Conservation (phyloP, 2,329 filamentous ascomycete species). For the Calonectria pteridis region DNA sequence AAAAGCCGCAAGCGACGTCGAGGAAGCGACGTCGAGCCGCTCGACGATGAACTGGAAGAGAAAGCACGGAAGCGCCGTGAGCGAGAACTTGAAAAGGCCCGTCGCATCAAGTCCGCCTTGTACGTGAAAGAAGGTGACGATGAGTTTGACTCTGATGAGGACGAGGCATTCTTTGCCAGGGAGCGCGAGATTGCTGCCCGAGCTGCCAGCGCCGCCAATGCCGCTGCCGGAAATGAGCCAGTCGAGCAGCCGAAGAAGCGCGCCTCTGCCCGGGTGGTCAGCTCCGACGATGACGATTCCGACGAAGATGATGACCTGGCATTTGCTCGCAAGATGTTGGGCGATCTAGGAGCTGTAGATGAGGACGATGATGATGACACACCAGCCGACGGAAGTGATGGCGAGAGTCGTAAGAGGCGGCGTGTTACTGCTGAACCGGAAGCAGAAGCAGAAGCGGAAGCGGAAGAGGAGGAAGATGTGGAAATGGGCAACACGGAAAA, state of each 20-base stretch:
- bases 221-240: slow-evolving; percentile 16
- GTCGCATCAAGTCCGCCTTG: slow-evolving; percentile 85
- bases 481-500: slow-evolving; percentile 43
- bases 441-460: slow-evolving; percentile 37
- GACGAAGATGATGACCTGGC: slow-evolving; percentile 39
- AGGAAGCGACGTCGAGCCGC: slow-evolving; percentile 55
- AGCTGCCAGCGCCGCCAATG: slow-evolving; percentile 53
- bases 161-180: slow-evolving; percentile 79
- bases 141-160: slow-evolving; percentile 82
- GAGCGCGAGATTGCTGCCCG: slow-evolving; percentile 73
- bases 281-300: slow-evolving; percentile 44
- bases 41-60: slow-evolving; percentile 73
- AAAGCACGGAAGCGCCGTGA: slow-evolving; percentile 72
- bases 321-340: slow-evolving; percentile 39
- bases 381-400: slow-evolving; percentile 48
- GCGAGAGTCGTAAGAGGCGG: slow-evolving; percentile 53
- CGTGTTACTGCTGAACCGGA: slow-evolving; percentile 49
- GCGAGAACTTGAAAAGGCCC: slow-evolving; percentile 80
- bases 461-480: slow-evolving; percentile 37
- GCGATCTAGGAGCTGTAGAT: slow-evolving; percentile 37
- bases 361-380: slow-evolving; percentile 44
- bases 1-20: slow-evolving; percentile 62
- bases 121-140: slow-evolving; percentile 90
- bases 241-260: slow-evolving; percentile 41
- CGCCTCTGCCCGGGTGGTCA: slow-evolving; percentile 32